Base-by-base conservation (phyloP, 2,329 filamentous ascomycete genomes). In the Aspergillus spinulosporus region DNA sequence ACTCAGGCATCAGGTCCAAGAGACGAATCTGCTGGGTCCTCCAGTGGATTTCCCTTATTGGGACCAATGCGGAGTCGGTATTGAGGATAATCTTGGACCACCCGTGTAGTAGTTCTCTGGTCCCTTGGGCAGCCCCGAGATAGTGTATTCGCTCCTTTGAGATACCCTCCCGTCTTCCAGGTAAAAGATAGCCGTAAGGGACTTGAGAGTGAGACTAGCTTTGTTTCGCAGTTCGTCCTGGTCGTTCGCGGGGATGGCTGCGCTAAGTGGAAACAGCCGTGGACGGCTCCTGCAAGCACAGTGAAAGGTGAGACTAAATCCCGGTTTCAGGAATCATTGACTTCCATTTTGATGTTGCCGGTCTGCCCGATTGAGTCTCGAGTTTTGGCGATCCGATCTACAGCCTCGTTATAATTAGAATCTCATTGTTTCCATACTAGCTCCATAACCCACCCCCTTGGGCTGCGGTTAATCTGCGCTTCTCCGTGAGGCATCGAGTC, bases 381-480 rank as follows among this genome's bases (percentile, higher is more conserved):
- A 54, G 44, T 52, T 49, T 36, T 53, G 59, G 52, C 61, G 59
- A 61, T 63, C 61, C 37, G 52, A 63, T 61, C 61, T 58, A 55
- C 61, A 58, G 34, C 49, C 48, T 46, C 48, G n/a, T 42, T 32
- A 44, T 47, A 21, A 46, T 46, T 52, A 40, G 26, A 2, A n/a
- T 52, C 32, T 52, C 40, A 45, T 52, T 46, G 32, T 37, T 21
- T 47, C 12, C 28, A 50, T 31, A 28, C 5, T 49, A 28, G 48
- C 15, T 31, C 32, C 34, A 45, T 44, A 15, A 12, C 31, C 21
- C 28, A 45, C 15, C 50, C 43, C 32, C 40, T 39, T 29, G 48
- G 14, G 21, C 34, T 44, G 12, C 37, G 11, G 34, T 15, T 40
- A 28, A 39, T 45, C 9, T 52, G 42, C 15, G 49, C 40, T 21